Conservation (phyloP, 2,329 filamentous ascomycete species). For the Kalaharituber pfeilii region DNA sequence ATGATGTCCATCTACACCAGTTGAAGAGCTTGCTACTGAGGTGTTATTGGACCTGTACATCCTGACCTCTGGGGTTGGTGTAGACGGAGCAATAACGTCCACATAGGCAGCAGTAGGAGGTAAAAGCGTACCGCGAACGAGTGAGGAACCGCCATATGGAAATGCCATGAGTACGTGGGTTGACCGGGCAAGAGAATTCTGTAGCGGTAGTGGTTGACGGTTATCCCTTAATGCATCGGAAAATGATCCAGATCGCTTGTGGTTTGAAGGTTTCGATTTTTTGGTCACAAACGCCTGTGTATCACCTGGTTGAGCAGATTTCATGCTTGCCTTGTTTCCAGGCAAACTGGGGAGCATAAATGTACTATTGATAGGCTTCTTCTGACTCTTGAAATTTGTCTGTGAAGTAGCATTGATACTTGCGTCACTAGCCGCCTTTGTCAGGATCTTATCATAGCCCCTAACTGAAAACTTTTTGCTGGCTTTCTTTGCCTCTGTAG, state of each 20-base stretch:
- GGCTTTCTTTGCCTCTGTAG: neutral
- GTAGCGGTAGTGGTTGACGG: conserved; percentile 35
- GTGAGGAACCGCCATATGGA: conserved; percentile 53
- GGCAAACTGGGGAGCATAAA: neutral
- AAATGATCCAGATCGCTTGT: conserved; percentile 76
- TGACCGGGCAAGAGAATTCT: conserved; percentile 28
- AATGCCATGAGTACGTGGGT: conserved; percentile 39
- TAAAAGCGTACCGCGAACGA: conserved; percentile 72
- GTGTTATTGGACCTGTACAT: neutral
- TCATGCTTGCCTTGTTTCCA: neutral
- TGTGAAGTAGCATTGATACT: neutral
- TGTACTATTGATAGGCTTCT: neutral
- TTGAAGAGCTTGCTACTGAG: neutral
- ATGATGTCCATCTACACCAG: neutral
- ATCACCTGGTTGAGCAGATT: neutral
- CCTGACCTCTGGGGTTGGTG: conserved; percentile 23
- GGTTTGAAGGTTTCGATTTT: conserved; percentile 26
- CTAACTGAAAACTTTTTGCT: neutral
- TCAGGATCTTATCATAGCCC: neutral
- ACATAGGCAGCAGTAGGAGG: conserved; percentile 71
- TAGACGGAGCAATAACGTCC: conserved; percentile 41
- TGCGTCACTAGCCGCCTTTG: neutral
- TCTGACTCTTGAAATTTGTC: neutral
- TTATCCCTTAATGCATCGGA: conserved; percentile 66
- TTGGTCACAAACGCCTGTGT: neutral